These are phyloP conservation scores for Sphaerobolus stellatus DNA, from an alignment of 1,284 basidiomycete species.

Conservation along the genomic window DNA sequence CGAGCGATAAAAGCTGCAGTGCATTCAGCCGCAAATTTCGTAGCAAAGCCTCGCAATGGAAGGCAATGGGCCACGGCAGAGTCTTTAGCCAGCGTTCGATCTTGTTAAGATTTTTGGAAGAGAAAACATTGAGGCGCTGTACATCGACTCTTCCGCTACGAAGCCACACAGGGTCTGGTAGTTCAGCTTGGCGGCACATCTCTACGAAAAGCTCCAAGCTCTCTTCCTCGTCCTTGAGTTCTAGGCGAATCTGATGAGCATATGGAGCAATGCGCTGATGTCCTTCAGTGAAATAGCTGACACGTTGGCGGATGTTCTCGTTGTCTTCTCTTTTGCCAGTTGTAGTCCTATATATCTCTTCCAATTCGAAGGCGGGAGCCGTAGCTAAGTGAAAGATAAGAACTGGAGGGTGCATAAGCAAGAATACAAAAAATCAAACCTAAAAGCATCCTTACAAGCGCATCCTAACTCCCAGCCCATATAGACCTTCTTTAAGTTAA, in stretches of 20 bases:
- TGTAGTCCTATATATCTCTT: slow-evolving; percentile 43
- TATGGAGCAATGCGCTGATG: slow-evolving; percentile 54
- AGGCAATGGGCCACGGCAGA: slow-evolving; percentile 61
- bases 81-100: slow-evolving; percentile 38
- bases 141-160: slow-evolving; percentile 33
- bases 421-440: neutral
- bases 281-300: slow-evolving; percentile 52
- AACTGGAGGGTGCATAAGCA: slow-evolving; percentile 24
- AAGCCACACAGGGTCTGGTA: slow-evolving; percentile 36
- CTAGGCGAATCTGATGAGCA: slow-evolving; percentile 38
- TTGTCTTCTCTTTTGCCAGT: slow-evolving; percentile 41
- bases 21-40: slow-evolving; percentile 59
- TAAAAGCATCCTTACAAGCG: slow-evolving; percentile 27
- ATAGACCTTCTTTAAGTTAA: slow-evolving; percentile 37
- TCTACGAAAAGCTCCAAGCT: slow-evolving; percentile 40
- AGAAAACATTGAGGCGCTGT: slow-evolving; percentile 44
- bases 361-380: slow-evolving; percentile 56
- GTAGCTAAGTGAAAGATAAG: slow-evolving; percentile 48
- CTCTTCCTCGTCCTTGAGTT: slow-evolving; percentile 37
- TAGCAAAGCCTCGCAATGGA: slow-evolving; percentile 61
- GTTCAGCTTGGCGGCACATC: slow-evolving; percentile 45
- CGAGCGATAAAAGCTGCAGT: slow-evolving; percentile 50
- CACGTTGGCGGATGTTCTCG: slow-evolving; percentile 50
- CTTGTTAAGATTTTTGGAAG: slow-evolving; percentile 31
- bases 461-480: slow-evolving; percentile 10